Conservation (phyloP, 2,329 filamentous ascomycete genomes). For the Bipolaris victoriae region DNA sequence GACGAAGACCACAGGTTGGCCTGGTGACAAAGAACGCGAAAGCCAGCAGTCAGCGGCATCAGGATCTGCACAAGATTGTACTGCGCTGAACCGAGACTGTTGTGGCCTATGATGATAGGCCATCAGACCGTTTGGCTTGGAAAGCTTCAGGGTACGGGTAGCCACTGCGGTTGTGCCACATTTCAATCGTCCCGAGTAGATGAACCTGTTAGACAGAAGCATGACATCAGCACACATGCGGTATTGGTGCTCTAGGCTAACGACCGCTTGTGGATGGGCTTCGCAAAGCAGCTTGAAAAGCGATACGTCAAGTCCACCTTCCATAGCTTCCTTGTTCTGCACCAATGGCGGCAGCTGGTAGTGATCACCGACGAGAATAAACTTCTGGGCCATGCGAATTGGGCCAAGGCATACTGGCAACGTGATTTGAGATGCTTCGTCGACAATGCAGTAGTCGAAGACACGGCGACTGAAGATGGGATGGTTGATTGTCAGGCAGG, state of each 20-base stretch:
- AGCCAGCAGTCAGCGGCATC: slow-evolving; percentile 71
- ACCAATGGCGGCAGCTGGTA: slow-evolving; percentile 95
- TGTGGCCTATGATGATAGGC: slow-evolving; percentile 40
- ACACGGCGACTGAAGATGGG: slow-evolving; percentile 83
- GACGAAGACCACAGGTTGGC: slow-evolving; percentile 79
- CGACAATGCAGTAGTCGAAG: slow-evolving; percentile 98
- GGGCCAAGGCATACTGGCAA: slow-evolving; percentile 92
- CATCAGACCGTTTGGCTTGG: slow-evolving; percentile 51
- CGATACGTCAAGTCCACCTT: slow-evolving; percentile 87
- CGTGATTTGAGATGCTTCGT: slow-evolving; percentile 97
- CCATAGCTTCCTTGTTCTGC: slow-evolving; percentile 84
- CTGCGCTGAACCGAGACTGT: slow-evolving; percentile 14
- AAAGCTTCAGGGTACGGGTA: slow-evolving; percentile 69
- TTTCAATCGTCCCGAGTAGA: slow-evolving; percentile 88
- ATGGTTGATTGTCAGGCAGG: slow-evolving; percentile 91
- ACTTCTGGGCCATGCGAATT: slow-evolving; percentile 88
- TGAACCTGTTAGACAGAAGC: slow-evolving; percentile 88
- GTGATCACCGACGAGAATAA: slow-evolving; percentile 95
- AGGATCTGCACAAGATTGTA: slow-evolving; percentile 58
- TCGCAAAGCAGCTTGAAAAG: slow-evolving; percentile 95
- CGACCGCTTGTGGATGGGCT: slow-evolving; percentile 82
- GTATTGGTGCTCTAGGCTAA: slow-evolving; percentile 93
- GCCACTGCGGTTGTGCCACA: slow-evolving; percentile 84
- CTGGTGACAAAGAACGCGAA: slow-evolving; percentile 70
- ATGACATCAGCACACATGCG: slow-evolving; percentile 98